Evolutionary conservation across 2,329 filamentous ascomycete genomes (phyloP).

Genomic region (Cladophialophora chaetospira): DNA sequence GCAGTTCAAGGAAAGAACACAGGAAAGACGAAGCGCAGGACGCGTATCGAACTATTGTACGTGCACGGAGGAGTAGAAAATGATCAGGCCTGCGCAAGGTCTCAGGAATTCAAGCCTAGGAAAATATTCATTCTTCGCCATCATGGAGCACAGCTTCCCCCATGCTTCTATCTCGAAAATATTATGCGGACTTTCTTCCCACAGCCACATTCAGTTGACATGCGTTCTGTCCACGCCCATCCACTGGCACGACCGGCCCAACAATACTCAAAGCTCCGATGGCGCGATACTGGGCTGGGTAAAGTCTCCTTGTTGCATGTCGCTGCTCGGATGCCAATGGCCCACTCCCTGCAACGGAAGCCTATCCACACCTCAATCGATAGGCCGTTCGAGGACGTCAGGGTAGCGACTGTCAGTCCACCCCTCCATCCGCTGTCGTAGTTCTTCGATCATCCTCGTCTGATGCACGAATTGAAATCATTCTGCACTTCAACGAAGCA

Average conservation of each 20-base stretch:
- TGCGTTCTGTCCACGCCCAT: neutral
- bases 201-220: neutral
- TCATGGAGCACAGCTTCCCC: neutral
- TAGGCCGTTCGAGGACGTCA: neutral
- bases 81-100: neutral
- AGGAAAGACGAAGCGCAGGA: neutral
- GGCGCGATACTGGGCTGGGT: constrained; percentile 15
- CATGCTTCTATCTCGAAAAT: constrained; percentile 13
- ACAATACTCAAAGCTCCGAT: constrained; percentile 13
- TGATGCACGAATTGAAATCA: neutral
- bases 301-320: constrained; percentile 1
- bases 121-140: neutral
- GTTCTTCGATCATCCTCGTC: no score
- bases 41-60: neutral
- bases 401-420: neutral
- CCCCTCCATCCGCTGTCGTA: no score
- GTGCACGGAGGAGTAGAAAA: neutral
- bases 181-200: constrained; percentile 10
- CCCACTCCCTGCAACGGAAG: neutral
- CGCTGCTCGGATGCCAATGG: constrained; percentile 1
- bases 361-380: constrained; percentile 4
- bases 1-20: neutral
- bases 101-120: neutral
- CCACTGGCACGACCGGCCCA: constrained; percentile 10
- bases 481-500: neutral